These are phyloP conservation scores for Aspergillus egyptiacus DNA, from an alignment of 495 filamentous ascomycete species.

Conservation along the genomic window DNA sequence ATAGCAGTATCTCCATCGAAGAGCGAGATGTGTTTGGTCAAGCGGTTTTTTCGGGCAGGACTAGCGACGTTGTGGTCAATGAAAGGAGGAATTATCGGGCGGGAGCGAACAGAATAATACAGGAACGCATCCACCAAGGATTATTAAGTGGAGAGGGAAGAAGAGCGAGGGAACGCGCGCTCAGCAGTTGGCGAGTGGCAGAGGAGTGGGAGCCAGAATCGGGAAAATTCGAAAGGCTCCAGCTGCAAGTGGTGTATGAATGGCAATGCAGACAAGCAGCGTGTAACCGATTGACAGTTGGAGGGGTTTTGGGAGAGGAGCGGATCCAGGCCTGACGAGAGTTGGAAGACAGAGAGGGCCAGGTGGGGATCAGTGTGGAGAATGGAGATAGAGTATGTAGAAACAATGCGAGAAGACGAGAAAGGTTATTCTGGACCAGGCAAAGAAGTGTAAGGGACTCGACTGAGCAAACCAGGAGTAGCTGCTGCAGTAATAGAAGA, in stretches of 20 bases:
- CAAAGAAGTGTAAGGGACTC: background rate
- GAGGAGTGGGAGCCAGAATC: constrained; percentile 19
- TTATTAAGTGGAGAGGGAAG: constrained; percentile 8
- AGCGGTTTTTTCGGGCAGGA: constrained; percentile 12
- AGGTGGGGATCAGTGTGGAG: constrained; percentile 18
- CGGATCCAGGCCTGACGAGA: constrained; percentile 11
- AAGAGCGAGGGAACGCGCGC: constrained; percentile 14
- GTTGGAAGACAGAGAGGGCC: constrained; percentile 9
- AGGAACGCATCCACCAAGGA: constrained; percentile 11
- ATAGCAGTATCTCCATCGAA: constrained; percentile 28
- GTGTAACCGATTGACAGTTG: constrained; percentile 20
- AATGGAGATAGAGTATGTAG: constrained; percentile 5
- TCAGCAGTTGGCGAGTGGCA: constrained; percentile 21
- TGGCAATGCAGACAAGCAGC: constrained; percentile 9
- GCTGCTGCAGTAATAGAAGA: too few relatives aligned
- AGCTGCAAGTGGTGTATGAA: too few relatives aligned
- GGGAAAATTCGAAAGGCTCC: constrained; percentile 17
- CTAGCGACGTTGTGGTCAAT: constrained; percentile 15
- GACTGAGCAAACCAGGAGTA: too few relatives aligned
- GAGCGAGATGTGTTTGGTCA: constrained; percentile 14
- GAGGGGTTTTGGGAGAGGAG: constrained; percentile 7
- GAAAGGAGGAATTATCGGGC: constrained; percentile 4
- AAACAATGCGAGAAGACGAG: constrained; percentile 6
- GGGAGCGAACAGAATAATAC: constrained; percentile 11
- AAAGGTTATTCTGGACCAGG: constrained; percentile 1